Evolutionary conservation across 768 basidiomycete genomes (phyloP), one percentile per base, ranked within the genome.

Genomic region (Pleurotus pulmonarius): DNA sequence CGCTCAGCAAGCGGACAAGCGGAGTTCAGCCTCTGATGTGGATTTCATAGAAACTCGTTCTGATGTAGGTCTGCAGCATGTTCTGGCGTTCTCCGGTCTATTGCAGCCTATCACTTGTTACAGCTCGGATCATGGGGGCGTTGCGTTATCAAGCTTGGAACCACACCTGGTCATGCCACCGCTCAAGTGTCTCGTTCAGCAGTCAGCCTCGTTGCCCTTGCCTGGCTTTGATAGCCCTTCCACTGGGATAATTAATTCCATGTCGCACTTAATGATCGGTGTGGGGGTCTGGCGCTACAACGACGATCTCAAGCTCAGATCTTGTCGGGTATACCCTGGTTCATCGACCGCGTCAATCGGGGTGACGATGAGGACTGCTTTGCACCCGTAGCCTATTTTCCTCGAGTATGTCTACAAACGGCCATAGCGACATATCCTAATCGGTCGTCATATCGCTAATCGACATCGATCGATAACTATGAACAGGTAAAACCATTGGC

Each of bases 391-490:
- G 39, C 37, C 20, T 41, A 38, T 53, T 53, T 39, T 20, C 22
- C 24, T 20, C 41, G 20, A 53, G 13, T 0, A 26, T n/a, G 15
- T 49, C 22, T 53, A 4, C 49, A 40, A 37, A 41, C 11, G 39
- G 38, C 11, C 38, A 41, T n/a, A 43, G 41, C 37, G 24, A 53
- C 51, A 41, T 53, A 12, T 53, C 51, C 39, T 39, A 53, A 53
- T 53, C 51, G 51, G 51, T 53, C 38, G 39, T 41, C 51, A 41
- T 43, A 40, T 41, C 39, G 38, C 51, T 40, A 37, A 53, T 53
- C 51, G 51, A 53, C 51, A 53, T 53, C 51, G 51, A 53, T 53
- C 51, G 51, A 53, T 53, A 39, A 41, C 29, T 34, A 34, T 11
- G 12, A 34, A 20, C 5, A 20, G 41, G 39, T 9, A 53, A 53